These are phyloP conservation scores for Sporodiniella umbellata DNA, from an alignment of 371 early-diverging fungal species.

Conservation along the genomic window DNA sequence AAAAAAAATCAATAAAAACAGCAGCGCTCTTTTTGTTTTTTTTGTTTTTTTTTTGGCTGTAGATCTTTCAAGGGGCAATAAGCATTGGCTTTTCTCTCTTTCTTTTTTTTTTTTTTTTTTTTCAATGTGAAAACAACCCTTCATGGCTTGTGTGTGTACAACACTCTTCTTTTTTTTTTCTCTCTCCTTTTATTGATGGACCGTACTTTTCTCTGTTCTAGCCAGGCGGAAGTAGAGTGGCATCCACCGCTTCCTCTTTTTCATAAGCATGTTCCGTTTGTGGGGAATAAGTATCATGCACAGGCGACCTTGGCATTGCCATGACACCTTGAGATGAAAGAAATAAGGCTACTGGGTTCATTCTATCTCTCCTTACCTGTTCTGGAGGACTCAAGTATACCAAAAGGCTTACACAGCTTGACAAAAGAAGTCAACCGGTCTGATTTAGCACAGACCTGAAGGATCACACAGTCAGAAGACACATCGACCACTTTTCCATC, in stretches of 20 bases:
- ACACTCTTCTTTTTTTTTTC: too few relatives aligned
- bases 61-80: too few relatives aligned
- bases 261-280: constrained; percentile 48
- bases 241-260: constrained; percentile 72
- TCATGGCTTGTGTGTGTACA: too few relatives aligned
- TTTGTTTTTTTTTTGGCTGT: too few relatives aligned
- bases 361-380: constrained; percentile 52
- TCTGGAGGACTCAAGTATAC: constrained; percentile 91
- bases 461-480: constrained; percentile 70
- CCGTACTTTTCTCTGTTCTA: constrained; percentile 57
- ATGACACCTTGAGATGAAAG: constrained; percentile 62
- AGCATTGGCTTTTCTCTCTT: too few relatives aligned
- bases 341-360: neutral
- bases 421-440: constrained; percentile 87
- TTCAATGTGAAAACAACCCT: too few relatives aligned
- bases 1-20: too few relatives aligned
- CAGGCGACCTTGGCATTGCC: constrained; percentile 91
- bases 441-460: constrained; percentile 88
- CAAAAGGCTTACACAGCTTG: constrained; percentile 89
- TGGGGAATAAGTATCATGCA: constrained; percentile 68
- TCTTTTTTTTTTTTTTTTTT: too few relatives aligned
- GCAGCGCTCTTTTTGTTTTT: too few relatives aligned
- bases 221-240: constrained; percentile 89
- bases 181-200: too few relatives aligned
- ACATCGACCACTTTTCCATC: constrained; percentile 89